These are phyloP conservation scores for Aspergillus fischeri DNA, from an alignment of 2,329 filamentous ascomycete species.

Conservation along the genomic window DNA sequence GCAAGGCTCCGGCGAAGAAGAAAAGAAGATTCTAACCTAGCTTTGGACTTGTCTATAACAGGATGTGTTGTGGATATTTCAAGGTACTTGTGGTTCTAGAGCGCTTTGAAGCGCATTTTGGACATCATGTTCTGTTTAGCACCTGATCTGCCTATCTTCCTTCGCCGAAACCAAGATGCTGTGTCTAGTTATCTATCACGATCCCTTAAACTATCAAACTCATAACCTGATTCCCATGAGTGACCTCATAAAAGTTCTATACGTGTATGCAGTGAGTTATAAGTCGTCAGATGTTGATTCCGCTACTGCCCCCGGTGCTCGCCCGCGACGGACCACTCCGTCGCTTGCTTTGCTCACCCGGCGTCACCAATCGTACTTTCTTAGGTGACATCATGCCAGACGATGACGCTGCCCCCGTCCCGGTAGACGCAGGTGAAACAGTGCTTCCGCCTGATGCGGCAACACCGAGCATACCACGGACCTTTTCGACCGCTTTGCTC, in stretches of 20 bases:
- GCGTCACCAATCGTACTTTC: constrained; percentile 43
- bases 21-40: constrained; percentile 50
- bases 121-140: neutral
- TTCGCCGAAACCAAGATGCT: neutral
- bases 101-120: neutral
- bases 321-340: constrained; percentile 18
- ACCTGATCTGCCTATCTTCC: neutral
- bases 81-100: neutral
- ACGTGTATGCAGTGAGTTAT: neutral
- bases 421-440: constrained; percentile 19
- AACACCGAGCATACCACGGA: constrained; percentile 40
- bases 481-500: constrained; percentile 45
- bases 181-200: neutral
- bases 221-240: neutral
- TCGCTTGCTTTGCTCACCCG: constrained; percentile 37
- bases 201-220: neutral
- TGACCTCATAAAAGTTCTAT: neutral
- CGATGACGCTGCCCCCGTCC: constrained; percentile 18
- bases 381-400: constrained; percentile 40
- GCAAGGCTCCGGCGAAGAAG: constrained; percentile 53
- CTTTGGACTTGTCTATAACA: neutral
- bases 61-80: neutral
- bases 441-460: constrained; percentile 22
- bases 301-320: constrained; percentile 14
- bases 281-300: constrained; percentile 3